Evolutionary conservation across 768 basidiomycete genomes (phyloP), one percentile per base, ranked within the genome.

Genomic region (Imleria badia): DNA sequence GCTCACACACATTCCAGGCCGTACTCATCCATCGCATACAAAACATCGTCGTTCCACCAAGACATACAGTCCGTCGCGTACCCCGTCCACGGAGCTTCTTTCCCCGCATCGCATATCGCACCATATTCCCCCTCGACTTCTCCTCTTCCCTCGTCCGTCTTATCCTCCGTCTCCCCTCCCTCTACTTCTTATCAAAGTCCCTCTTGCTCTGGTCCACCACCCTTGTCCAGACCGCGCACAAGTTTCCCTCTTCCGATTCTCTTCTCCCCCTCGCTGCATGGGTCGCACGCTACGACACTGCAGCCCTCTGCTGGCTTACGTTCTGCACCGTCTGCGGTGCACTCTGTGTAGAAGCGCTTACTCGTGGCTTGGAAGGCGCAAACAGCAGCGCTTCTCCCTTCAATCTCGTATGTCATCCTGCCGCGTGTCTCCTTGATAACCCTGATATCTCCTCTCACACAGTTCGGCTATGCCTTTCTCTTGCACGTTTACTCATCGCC

Each of bases 401-500:
- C 68, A 90, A 90, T 61, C 64, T 91, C 59, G 89, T 90, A 62
- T 38, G 85, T 74, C 52, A 38, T 48, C 6, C n/a, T 33, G 41
- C 56, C 46, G 19, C 58, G 26, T 55, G 52, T 39, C 15, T 39
- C 23, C 12, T 26, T 12, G 40, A 45, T 52, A 44, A 47, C 20
- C 35, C 19, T 38, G 17, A 34, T 33, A 13, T 48, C 35, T 6
- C 35, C 26, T 52, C 26, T 52, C 35, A 39, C 19, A 30, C 59
- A 89, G 88, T 82, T 90, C 57, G 87, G 85, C 20, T 91, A 90
- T 60, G 83, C 87, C 1, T 89, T 90, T 67, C 75, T 89, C 31
- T 70, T 91, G 19, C 85, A 91, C 58, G 78, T 89, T 9, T 90
- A 89, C 71, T 81, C 86, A 0, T 83, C 84, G 2, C 85, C 86